Percentiles rank a stretch among this genome's conserved stretches.
These are phyloP conservation scores for Esteya vermicola DNA, from an alignment of 2,329 filamentous ascomycete species.

Conservation along the genomic window DNA sequence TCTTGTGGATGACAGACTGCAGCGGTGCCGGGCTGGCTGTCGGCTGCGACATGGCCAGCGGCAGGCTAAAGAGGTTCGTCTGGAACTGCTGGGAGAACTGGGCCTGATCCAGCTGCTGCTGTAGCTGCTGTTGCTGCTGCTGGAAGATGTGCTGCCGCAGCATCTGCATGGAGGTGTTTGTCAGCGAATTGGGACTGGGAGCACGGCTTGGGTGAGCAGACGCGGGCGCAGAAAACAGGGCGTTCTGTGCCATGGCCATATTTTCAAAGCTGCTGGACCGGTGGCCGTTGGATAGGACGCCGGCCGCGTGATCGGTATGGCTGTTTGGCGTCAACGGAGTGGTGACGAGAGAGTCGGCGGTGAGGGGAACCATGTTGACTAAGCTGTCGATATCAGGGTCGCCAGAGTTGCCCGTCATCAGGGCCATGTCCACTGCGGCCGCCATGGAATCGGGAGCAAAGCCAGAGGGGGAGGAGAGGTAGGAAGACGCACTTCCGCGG, in stretches of 20 bases:
- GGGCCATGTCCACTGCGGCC: conserved; percentile 10
- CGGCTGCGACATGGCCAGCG: conserved; percentile 24
- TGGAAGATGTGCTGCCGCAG: conserved; percentile 20
- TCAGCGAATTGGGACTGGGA: conserved; percentile 50
- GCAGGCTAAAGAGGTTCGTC: conserved; percentile 34
- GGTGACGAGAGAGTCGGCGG: conserved; percentile 11
- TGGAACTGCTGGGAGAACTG: conserved; percentile 33
- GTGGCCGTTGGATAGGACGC: conserved; percentile 39
- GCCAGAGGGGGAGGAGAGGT: conserved; percentile 20
- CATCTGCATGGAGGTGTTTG: conserved; percentile 29
- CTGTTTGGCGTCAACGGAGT: conserved; percentile 54
- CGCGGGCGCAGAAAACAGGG: conserved; percentile 54
- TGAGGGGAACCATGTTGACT: conserved; percentile 9
- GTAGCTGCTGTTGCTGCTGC: conserved; percentile 18
- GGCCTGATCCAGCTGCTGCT: conserved; percentile 12
- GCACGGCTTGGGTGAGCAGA: conserved; percentile 65
- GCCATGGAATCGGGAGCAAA: conserved; percentile 10
- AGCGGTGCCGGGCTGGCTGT: conserved; percentile 12
- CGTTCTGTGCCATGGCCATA: conserved; percentile 38
- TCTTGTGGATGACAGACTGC: conserved; percentile 58
- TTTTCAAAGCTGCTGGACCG: conserved; percentile 53
- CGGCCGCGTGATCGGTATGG: conserved; percentile 43
- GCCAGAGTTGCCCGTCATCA: conserved; percentile 8
- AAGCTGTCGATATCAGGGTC: conserved; percentile 11
- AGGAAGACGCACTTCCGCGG: conserved; percentile 25